Conservation (phyloP, 2,329 filamentous ascomycete genomes). For the Phaeosphaeria sp. region DNA sequence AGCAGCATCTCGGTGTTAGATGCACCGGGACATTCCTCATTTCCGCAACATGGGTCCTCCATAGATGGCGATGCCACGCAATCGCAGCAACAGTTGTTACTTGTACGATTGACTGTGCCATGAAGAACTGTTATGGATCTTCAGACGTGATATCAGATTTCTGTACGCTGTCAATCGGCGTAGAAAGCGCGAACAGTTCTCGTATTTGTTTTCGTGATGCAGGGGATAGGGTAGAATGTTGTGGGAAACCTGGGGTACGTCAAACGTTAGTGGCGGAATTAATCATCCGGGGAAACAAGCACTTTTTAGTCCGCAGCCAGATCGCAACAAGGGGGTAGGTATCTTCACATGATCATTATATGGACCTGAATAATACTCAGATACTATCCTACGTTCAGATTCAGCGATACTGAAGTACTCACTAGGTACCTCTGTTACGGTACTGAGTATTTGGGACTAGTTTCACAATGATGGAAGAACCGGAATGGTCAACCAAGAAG, state of each 20-base stretch:
- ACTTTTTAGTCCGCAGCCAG: conserved; percentile 29
- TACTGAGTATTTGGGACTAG: too few species aligned
- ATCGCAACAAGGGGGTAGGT: background rate
- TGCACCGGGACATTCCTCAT: conserved; percentile 27
- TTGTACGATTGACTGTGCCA: too few species aligned
- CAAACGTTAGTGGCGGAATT: conserved; percentile 39
- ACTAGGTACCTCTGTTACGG: too few species aligned
- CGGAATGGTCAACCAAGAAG: too few species aligned
- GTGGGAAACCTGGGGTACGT: conserved; percentile 18
- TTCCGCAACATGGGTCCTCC: conserved; percentile 15
- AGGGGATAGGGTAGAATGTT: background rate
- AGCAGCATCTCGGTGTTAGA: conserved; percentile 22
- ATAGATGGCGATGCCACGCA: background rate
- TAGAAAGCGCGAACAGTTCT: background rate
- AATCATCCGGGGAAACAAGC: conserved; percentile 18
- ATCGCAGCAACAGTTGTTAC: background rate
- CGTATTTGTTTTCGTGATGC: background rate
- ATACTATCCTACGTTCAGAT: too few species aligned
- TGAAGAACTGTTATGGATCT: background rate
- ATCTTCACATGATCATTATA: background rate
- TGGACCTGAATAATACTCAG: background rate
- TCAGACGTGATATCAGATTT: background rate
- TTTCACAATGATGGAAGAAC: too few species aligned
- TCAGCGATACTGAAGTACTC: too few species aligned
- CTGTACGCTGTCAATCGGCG: background rate